These are phyloP conservation scores for Sarcocystis neurona DNA, from an alignment of 169 alveolate species.

Conservation along the genomic window DNA sequence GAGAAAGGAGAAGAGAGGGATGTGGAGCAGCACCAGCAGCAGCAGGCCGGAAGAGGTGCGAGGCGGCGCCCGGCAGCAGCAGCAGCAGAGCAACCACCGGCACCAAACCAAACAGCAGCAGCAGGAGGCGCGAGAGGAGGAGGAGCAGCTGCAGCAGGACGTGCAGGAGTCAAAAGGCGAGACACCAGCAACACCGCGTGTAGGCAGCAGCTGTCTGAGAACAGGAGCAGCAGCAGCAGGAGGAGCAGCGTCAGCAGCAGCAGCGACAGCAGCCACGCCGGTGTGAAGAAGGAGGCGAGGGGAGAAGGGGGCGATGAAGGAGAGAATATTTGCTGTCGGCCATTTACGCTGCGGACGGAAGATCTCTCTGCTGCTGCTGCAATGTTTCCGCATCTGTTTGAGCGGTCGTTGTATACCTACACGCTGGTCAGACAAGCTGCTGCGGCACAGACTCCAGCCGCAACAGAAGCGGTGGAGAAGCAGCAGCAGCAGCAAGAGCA, in stretches of 20 bases:
- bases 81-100: background rate
- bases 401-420: background rate
- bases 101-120: background rate
- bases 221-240: no score
- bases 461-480: background rate
- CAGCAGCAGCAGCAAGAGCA: background rate
- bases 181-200: background rate
- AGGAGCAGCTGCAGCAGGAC: background rate
- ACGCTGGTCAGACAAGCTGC: background rate
- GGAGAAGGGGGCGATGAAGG: background rate
- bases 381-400: constrained; percentile 14
- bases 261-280: background rate
- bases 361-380: background rate
- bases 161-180: background rate
- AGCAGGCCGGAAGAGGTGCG: background rate
- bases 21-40: background rate
- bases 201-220: background rate
- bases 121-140: background rate
- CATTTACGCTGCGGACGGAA: background rate
- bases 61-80: background rate
- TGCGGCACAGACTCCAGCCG: constrained; percentile 12
- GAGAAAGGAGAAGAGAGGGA: background rate
- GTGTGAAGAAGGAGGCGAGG: background rate
- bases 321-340: background rate
- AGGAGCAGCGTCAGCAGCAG: constrained; percentile 23